These are phyloP conservation scores for Fusarium bulbicola DNA, from an alignment of 2,329 filamentous ascomycete genomes.

Conservation along the genomic window DNA sequence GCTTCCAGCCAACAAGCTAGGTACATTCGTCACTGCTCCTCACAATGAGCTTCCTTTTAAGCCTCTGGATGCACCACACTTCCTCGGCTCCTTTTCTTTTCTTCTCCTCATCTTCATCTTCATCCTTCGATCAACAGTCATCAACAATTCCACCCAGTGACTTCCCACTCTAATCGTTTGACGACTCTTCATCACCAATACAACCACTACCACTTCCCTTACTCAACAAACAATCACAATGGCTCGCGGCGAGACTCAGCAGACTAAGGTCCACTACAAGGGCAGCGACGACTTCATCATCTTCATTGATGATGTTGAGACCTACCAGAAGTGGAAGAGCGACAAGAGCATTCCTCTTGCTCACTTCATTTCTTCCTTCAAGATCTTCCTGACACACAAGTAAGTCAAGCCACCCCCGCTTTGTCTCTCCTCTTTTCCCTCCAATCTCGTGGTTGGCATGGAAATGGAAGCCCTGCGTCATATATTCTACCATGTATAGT, in stretches of 20 bases:
- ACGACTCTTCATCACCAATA: conserved; percentile 21
- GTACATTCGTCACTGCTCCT: conserved; percentile 28
- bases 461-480: not conserved
- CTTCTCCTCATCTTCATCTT: conserved; percentile 25
- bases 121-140: conserved; percentile 10
- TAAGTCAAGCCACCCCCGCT: conserved; percentile 59
- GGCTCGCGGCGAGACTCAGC: conserved; percentile 75
- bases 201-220: conserved; percentile 19
- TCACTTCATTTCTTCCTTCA: conserved; percentile 87
- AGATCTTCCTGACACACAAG: conserved; percentile 91
- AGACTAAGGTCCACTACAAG: conserved; percentile 88
- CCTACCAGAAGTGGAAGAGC: conserved; percentile 81
- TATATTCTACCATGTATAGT: not conserved
- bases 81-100: conserved; percentile 2
- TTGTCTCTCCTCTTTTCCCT: not conserved
- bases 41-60: conserved; percentile 40
- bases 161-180: conserved; percentile 1
- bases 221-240: conserved; percentile 56
- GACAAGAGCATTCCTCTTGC: conserved; percentile 83
- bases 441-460: not conserved
- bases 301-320: conserved; percentile 67
- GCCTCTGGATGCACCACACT: conserved; percentile 15
- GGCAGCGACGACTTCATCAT: conserved; percentile 71
- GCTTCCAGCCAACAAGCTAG: conserved; percentile 36
- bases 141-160: not conserved